These are phyloP conservation scores for Selaginella tamariscina DNA, from an alignment of 75 land plant species.

Conservation along the genomic window DNA sequence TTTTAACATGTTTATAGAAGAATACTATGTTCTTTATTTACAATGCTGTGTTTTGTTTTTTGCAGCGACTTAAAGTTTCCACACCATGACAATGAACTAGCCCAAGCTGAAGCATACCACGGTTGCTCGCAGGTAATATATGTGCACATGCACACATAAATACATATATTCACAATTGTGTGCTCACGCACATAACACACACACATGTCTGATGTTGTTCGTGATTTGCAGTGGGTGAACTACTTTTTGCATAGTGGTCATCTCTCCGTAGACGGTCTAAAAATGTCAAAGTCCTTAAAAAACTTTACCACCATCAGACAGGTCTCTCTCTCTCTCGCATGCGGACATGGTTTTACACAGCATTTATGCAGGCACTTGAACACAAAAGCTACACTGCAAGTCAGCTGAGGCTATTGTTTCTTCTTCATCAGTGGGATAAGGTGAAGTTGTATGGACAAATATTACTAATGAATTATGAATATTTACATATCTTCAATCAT, in stretches of 20 bases:
- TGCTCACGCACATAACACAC: no score
- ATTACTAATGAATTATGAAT: neutral
- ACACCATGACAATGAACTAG: slow-evolving; percentile 43
- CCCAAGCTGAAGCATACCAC: slow-evolving; percentile 43
- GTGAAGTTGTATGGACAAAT: slow-evolving; percentile 12
- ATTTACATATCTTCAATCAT: neutral
- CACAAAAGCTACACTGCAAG: slow-evolving; percentile 24
- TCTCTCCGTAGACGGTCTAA: slow-evolving; percentile 38
- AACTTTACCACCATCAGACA: slow-evolving; percentile 36
- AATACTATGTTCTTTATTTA: no score
- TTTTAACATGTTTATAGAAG: no score
- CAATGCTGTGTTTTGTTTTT: no score
- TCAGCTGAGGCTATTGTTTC: slow-evolving; percentile 33
- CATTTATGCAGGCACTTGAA: slow-evolving; percentile 23
- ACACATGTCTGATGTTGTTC: no score
- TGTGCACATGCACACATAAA: no score
- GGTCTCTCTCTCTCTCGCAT: slow-evolving; percentile 12
- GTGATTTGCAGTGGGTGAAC: slow-evolving; percentile 36
- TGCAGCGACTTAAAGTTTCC: slow-evolving; percentile 40
- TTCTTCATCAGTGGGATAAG: slow-evolving; percentile 38
- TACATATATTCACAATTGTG: no score
- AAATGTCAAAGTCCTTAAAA: slow-evolving; percentile 43
- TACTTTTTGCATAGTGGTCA: slow-evolving; percentile 40
- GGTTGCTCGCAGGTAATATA: slow-evolving; percentile 36
- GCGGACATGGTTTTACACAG: neutral